phyloP scores from a whole-genome alignment of 331 rosid species.

The Pyrus hybrid region DNA sequence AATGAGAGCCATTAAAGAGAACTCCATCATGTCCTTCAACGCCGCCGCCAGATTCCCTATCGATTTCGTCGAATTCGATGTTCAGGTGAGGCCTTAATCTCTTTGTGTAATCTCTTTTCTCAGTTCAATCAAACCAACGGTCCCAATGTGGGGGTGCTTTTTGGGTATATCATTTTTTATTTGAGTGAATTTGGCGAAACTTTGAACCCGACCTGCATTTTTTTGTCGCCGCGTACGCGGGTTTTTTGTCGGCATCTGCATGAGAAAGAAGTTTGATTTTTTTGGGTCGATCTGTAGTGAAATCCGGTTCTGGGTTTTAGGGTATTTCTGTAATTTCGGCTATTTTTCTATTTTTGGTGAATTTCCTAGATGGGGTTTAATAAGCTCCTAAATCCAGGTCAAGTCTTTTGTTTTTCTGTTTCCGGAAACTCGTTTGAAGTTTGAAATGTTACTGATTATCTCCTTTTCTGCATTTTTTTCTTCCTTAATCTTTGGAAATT shows the following conservation, averaged over 20 bases:
- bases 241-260: background rate
- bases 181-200: background rate
- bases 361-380: background rate
- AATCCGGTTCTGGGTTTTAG: background rate
- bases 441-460: conserved; percentile 28
- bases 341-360: background rate
- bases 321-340: conserved; percentile 3
- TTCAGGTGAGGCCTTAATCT: conserved; percentile 30
- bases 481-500: background rate
- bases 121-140: background rate
- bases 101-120: background rate
- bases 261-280: background rate
- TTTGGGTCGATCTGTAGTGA: background rate
- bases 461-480: conserved; percentile 4
- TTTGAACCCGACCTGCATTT: background rate
- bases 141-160: background rate
- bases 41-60: conserved; percentile 36
- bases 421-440: background rate
- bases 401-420: too few relatives aligned
- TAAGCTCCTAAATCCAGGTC: background rate
- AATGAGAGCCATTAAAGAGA: conserved; percentile 44
- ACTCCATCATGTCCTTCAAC: conserved; percentile 44
- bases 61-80: conserved; percentile 51
- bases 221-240: conserved; percentile 12
- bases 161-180: background rate